Percentiles rank a stretch among this genome's conserved stretches.
These are phyloP conservation scores for Fragaria iinumae DNA, from an alignment of 306 rosid genomes.

Conservation along the genomic window DNA sequence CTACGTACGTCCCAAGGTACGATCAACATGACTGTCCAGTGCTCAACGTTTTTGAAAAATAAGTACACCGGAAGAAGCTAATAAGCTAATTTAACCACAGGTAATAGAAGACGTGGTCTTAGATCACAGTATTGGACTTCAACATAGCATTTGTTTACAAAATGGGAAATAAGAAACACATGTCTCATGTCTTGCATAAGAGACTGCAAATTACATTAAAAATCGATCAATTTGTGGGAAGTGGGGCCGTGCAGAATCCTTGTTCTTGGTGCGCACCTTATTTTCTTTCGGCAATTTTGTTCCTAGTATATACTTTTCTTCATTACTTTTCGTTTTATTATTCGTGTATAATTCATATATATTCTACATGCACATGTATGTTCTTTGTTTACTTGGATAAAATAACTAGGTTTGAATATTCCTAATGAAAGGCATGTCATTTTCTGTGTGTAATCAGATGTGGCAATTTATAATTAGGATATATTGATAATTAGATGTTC, in stretches of 20 bases:
- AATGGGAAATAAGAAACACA: constrained; percentile 4
- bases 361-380: background rate
- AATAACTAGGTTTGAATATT: background rate
- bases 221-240: background rate
- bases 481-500: too few relatives aligned
- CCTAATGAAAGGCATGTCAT: background rate
- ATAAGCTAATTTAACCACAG: background rate
- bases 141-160: background rate
- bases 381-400: background rate
- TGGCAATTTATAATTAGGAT: background rate
- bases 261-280: background rate
- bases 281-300: background rate
- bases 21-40: background rate
- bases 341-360: background rate
- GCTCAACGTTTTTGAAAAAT: background rate
- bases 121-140: constrained; percentile 8
- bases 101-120: background rate
- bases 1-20: background rate
- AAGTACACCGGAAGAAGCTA: background rate
- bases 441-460: background rate
- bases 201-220: too few relatives aligned
- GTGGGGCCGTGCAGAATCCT: constrained; percentile 2
- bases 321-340: background rate
- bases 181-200: background rate
- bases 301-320: background rate